Evolutionary conservation across 441 rosid genomes (phyloP), one percentile per base, ranked within the genome.

Genomic region (Biscutella laevigata): DNA sequence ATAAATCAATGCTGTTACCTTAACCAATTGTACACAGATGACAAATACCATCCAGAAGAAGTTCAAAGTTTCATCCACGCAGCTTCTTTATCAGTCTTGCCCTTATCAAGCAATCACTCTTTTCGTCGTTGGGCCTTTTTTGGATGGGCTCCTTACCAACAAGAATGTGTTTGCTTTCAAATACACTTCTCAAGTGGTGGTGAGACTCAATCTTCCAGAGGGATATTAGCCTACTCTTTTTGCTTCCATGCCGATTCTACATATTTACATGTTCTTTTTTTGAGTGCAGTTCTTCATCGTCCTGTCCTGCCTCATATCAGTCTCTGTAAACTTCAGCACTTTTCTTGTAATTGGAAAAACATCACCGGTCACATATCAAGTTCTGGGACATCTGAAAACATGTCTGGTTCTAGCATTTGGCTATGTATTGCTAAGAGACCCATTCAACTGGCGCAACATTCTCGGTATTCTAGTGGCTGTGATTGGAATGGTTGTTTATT

Each of bases 21-120:
- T 84, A 69, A 90, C 85, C 66, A 54, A 62, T 21, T 33, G 42
- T 21, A 30, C 36, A 63, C 73, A 91, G 98, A 91, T 91, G 98
- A 91, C 98, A 60, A 91, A 91, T 68, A 91, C 98, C 28, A 91
- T 91, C 74, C 98, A 91, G 80, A 91, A 88, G 86, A 91, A 88
- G 72, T 91, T 85, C 76, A 91, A 88, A 69, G 98, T 91, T 44
- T 91, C 98, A 43, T 91, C 96, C 17, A 91, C 98, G 43, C 98
- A 91, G 42, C 96, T 91, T 66, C 77, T 91, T 35, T 91, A 91
- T 62, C 98, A 91, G 76, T 91, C 98, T 28, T 91, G 96, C 74
- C 98, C 98, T 6, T 91, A 91, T 66, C 98, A 91, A 68, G 98
- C 98, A 0, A 49, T 83, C 20, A 91, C 96, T n/a, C 76, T 91